Evolutionary conservation across 179 eudicot species (phyloP).

Genomic region (Silene vulgaris): DNA sequence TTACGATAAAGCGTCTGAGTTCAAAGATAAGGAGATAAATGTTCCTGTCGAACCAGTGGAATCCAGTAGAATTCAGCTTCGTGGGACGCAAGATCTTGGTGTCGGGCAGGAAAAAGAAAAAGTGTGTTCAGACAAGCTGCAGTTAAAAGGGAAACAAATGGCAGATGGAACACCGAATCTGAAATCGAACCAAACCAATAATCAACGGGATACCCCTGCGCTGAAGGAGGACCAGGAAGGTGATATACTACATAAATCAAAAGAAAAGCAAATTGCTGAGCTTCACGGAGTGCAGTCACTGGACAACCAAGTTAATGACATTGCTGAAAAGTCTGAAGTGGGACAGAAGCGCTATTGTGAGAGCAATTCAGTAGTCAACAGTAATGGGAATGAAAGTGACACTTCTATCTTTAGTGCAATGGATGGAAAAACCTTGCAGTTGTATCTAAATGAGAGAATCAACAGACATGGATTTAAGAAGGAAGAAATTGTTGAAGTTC

Average conservation of each 20-base stretch:
- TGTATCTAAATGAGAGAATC: slow-evolving; percentile 30
- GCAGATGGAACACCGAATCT: not conserved
- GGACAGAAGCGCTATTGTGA: slow-evolving; percentile 14
- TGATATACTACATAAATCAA: not conserved
- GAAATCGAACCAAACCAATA: slow-evolving; percentile 16
- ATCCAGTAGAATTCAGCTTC: not conserved
- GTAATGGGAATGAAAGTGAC: not conserved
- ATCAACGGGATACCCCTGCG: not conserved
- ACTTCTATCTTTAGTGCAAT: not conserved
- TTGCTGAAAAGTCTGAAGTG: slow-evolving; percentile 1
- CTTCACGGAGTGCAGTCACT: not conserved
- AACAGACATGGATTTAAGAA: slow-evolving; percentile 22
- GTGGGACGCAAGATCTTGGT: not conserved
- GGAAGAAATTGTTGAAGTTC: slow-evolving; percentile 27
- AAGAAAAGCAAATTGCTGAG: not conserved
- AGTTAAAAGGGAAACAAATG: slow-evolving; percentile 15
- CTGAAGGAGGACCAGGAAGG: slow-evolving; percentile 17
- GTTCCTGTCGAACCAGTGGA: not conserved
- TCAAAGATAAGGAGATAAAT: slow-evolving; percentile 10
- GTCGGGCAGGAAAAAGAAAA: not conserved
- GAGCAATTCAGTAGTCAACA: slow-evolving; percentile 12
- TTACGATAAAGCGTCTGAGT: slow-evolving; percentile 7
- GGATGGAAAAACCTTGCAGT: slow-evolving; percentile 34
- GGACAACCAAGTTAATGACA: slow-evolving; percentile 19
- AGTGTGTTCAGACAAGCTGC: not conserved